Base-by-base conservation (phyloP, 768 basidiomycete species). In the Kwoniella sp. region DNA sequence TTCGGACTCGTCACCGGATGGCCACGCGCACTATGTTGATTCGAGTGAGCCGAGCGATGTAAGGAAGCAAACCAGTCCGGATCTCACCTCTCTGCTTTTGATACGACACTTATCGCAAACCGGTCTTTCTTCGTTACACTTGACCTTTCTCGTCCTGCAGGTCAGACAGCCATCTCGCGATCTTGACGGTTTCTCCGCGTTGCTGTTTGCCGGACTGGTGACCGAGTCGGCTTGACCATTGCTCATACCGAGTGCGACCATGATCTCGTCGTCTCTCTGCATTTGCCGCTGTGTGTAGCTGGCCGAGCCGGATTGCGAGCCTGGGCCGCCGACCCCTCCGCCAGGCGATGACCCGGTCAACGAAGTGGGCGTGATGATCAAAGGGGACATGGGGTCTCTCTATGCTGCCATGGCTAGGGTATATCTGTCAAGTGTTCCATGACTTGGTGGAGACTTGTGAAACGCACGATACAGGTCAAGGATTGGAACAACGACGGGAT, bases 91-190 rank as follows among this genome's bases (percentile, higher is more conserved):
- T 44, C 57, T 42, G 3, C 26, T 31, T 36, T 53, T 53, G 31
- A 53, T 58, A 23, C 50, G 25, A 20, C 57, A 58, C 22, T 58
- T 58, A 29, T 45, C 51, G 34, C 57, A 58, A 3, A 39, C 11
- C 2, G 57, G 57, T 41, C 41, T 41, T 20, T 25, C 23, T 29
- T 58, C 57, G 27, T 58, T 48, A 34, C 57, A 58, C 29, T 58
- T 58, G 23, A 58, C 51, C 26, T 58, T 58, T 2, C 57, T 45
- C 5, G 26, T 3, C n/a, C 57, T 32, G 26, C 57, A 58, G 15
- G 57, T 53, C 40, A 58, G 34, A 46, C 57, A 58, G 6, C 57
- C 57, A 25, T 50, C 48, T 50, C 47, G 50, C 22, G 55, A 50
- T 34, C 55, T 44, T 33, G 44, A 43, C 0, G 48, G 31, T 39